Conservation (phyloP, 176 grass and related monocot species). For the Ensete glaucum region DNA sequence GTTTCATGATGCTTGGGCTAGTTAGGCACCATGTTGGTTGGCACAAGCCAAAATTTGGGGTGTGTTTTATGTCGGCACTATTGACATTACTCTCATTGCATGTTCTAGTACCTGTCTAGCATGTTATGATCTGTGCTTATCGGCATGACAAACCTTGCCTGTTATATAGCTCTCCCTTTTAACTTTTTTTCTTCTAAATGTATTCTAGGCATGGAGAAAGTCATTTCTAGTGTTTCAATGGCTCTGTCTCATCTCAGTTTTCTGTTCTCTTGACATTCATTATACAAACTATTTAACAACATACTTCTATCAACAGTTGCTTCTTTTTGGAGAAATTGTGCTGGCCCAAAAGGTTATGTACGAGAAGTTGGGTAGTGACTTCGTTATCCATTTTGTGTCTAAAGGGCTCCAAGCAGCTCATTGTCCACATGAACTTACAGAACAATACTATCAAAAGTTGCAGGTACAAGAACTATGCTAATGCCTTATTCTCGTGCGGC, state of each 20-base stretch:
- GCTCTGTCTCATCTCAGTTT: not conserved
- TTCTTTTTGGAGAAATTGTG: conserved; percentile 91
- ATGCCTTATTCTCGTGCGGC: not conserved
- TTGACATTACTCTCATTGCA: no score
- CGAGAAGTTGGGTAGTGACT: conserved; percentile 79
- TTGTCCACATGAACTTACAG: conserved; percentile 69
- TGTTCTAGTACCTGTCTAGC: no score
- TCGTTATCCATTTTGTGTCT: conserved; percentile 62
- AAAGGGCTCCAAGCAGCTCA: conserved; percentile 55
- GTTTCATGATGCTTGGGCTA: no score
- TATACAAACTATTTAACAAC: conserved; percentile 17
- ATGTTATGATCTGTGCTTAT: no score
- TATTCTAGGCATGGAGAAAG: no score
- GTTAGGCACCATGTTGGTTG: no score
- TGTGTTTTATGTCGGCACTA: no score
- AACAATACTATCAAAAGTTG: conserved; percentile 87
- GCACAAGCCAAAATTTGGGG: no score
- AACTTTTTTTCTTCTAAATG: no score
- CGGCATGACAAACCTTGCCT: not conserved
- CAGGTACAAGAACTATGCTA: conserved; percentile 38
- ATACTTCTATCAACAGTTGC: conserved; percentile 39
- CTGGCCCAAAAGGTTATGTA: conserved; percentile 94
- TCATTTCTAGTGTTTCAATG: conserved; percentile 4
- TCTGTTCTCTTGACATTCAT: not conserved
- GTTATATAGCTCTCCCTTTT: no score